phyloP scores from a whole-genome alignment of 495 filamentous ascomycete species.

The Letharia columbiana region DNA sequence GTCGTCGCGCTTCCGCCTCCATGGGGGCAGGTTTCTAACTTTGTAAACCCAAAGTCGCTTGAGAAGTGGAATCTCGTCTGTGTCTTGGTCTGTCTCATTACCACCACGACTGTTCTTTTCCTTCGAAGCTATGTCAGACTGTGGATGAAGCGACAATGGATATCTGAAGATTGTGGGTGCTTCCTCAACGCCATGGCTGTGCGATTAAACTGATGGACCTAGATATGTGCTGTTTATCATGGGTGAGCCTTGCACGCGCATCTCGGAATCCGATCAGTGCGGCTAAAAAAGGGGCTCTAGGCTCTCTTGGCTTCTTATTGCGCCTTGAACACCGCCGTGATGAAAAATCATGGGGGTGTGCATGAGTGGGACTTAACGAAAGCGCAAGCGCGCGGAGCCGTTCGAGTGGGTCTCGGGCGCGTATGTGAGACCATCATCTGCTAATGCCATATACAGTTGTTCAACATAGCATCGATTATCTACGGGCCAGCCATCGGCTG shows the following conservation, averaged over 20 bases:
- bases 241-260: constrained; percentile 11
- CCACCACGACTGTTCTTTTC: constrained; percentile 20
- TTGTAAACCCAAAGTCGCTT: constrained; percentile 24
- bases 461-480: constrained; percentile 31
- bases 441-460: constrained; percentile 22
- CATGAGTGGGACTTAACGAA: constrained; percentile 32
- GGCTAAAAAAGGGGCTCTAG: constrained; percentile 1
- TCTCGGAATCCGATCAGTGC: background rate
- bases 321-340: constrained; percentile 11
- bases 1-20: constrained; percentile 21
- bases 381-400: constrained; percentile 21
- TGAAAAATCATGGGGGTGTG: constrained; percentile 27
- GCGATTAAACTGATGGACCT: background rate
- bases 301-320: constrained; percentile 17
- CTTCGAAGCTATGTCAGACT: constrained; percentile 26
- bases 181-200: background rate
- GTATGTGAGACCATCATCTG: constrained; percentile 11
- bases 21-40: constrained; percentile 22
- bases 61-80: constrained; percentile 22
- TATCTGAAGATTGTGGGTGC: constrained; percentile 29
- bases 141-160: constrained; percentile 25
- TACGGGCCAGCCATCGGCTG: constrained; percentile 34
- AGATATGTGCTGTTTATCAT: constrained; percentile 19
- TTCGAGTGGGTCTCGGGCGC: constrained; percentile 21
- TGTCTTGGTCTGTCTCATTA: constrained; percentile 20